phyloP scores from a whole-genome alignment of 305 asterid genomes.

The Fraxinus platypoda region DNA sequence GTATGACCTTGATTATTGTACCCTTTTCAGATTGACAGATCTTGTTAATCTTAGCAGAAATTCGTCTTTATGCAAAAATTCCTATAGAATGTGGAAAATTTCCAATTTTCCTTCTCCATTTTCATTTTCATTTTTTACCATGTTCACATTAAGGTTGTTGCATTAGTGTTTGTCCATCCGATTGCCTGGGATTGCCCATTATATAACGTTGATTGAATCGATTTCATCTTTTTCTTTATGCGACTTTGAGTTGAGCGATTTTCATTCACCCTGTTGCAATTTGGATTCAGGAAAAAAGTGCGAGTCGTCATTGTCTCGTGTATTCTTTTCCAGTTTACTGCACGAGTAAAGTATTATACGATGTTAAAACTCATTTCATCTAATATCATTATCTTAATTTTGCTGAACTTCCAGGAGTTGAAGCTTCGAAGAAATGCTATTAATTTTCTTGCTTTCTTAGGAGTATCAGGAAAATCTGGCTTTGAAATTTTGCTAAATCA shows the following conservation, averaged over 20 bases:
- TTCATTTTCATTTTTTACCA: background rate
- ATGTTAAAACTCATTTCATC: conserved; percentile 2
- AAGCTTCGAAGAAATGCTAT: conserved; percentile 79
- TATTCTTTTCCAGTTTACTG: background rate
- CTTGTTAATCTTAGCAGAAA: background rate
- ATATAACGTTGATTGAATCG: conserved; percentile 1
- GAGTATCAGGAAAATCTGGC: conserved; percentile 70
- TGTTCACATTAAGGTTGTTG: background rate
- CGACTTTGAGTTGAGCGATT: background rate
- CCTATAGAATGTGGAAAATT: background rate
- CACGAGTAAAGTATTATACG: background rate
- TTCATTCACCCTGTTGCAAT: conserved; percentile 10
- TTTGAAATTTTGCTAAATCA: conserved; percentile 56
- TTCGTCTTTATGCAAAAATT: background rate
- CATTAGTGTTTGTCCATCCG: background rate
- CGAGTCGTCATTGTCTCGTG: background rate
- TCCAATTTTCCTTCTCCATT: background rate
- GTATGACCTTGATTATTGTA: background rate
- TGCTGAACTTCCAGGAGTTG: conserved; percentile 65
- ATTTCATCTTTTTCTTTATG: conserved; percentile 1
- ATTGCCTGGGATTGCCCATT: background rate
- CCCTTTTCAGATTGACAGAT: background rate
- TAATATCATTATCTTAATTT: conserved; percentile 4
- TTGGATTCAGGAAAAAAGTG: background rate
- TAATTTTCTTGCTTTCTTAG: conserved; percentile 78